Conservation (phyloP, 176 grass and related monocot genomes). For the Avena atlantica region DNA sequence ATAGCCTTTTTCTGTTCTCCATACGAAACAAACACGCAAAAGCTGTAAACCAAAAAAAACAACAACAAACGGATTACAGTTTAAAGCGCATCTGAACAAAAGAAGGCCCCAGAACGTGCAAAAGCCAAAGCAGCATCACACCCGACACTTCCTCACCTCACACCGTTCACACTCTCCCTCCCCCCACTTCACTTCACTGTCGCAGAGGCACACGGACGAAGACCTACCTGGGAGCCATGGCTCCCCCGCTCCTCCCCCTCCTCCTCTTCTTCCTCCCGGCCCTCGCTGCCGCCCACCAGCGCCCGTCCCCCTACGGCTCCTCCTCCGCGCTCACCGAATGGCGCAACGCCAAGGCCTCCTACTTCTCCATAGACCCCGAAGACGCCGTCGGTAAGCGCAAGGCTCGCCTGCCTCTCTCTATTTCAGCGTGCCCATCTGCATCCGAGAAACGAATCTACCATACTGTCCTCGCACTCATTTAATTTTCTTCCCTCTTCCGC, state of each 20-base stretch:
- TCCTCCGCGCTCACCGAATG: slow-evolving; percentile 86
- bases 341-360: slow-evolving; percentile 92
- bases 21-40: neutral
- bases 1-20: neutral
- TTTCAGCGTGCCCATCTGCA: slow-evolving; percentile 16
- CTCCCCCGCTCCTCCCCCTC: slow-evolving; percentile 46
- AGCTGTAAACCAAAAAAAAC: neutral
- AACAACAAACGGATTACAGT: neutral
- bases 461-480: neutral
- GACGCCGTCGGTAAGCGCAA: slow-evolving; percentile 77
- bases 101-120: slow-evolving; percentile 28
- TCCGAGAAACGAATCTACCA: neutral
- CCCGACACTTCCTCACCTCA: neutral
- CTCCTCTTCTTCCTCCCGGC: slow-evolving; percentile 50
- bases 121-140: slow-evolving; percentile 13
- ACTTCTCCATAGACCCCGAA: slow-evolving; percentile 90
- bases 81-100: neutral
- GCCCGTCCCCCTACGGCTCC: slow-evolving; percentile 51
- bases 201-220: slow-evolving; percentile 29
- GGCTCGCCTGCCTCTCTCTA: neutral
- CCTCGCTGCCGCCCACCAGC: slow-evolving; percentile 60
- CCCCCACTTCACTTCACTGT: neutral
- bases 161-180: neutral
- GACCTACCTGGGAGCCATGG: slow-evolving; percentile 48
- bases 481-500: slow-evolving; percentile 14